Conservation (phyloP, 192 early-diverging fungal genomes). For the Backusella morwellensis region DNA sequence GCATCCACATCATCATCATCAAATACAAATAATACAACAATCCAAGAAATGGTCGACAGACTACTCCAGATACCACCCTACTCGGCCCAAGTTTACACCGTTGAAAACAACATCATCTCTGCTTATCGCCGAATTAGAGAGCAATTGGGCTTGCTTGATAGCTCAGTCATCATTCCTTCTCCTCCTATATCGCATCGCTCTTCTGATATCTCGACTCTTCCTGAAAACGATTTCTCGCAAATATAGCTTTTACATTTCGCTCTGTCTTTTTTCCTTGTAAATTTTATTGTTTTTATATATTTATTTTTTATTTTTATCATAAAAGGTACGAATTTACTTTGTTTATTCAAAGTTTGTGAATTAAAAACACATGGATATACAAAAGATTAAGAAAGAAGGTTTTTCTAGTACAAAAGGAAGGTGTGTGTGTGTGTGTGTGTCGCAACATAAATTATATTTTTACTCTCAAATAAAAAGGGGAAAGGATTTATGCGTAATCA, state of each 20-base stretch:
- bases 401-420: not conserved
- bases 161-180: conserved; percentile 3
- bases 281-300: not conserved
- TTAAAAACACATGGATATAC: conserved; percentile 4
- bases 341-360: conserved; percentile 4
- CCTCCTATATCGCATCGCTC: not conserved
- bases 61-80: conserved; percentile 22
- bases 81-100: not conserved
- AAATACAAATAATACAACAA: not conserved
- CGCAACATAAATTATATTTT: not conserved
- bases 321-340: not conserved
- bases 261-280: not conserved
- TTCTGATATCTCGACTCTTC: not conserved
- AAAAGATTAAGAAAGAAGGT: not conserved
- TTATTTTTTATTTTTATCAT: not conserved
- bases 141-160: conserved; percentile 11
- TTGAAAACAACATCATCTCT: conserved; percentile 17
- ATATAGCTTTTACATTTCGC: not conserved
- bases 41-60: conserved; percentile 16
- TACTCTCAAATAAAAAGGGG: not conserved
- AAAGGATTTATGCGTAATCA: not conserved
- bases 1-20: not conserved
- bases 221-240: not conserved
- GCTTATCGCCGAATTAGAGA: conserved; percentile 24
- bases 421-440: not conserved